These are phyloP conservation scores for Mrakia blollopis DNA, from an alignment of 768 basidiomycete genomes.

Conservation along the genomic window DNA sequence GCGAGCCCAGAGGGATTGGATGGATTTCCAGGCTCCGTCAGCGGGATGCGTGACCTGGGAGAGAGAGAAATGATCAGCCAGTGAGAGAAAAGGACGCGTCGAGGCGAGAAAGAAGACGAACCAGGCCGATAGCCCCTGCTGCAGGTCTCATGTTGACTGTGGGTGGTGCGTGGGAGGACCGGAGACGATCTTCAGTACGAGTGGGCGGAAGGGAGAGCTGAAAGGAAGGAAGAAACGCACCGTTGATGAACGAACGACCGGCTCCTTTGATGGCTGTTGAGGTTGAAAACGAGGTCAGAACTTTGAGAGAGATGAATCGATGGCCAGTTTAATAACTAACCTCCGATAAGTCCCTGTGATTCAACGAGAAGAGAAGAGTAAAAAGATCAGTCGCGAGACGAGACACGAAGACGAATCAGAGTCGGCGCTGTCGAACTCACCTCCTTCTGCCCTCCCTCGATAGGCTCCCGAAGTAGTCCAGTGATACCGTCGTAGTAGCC, in stretches of 20 bases:
- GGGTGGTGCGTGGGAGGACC: background rate
- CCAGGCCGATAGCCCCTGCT: constrained; percentile 32
- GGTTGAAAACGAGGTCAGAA: background rate
- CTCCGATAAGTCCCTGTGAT: background rate
- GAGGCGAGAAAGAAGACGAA: background rate
- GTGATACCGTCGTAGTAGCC: constrained; percentile 48
- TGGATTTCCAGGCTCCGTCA: constrained; percentile 47
- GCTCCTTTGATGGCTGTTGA: constrained; percentile 43
- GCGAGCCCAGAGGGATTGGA: constrained; percentile 39
- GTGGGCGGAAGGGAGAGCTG: background rate
- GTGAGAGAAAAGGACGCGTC: background rate
- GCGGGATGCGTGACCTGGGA: constrained; percentile 41
- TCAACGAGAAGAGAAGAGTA: background rate
- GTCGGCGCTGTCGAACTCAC: constrained; percentile 21
- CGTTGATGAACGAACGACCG: constrained; percentile 43
- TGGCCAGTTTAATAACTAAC: background rate
- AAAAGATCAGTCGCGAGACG: background rate
- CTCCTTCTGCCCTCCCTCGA: constrained; percentile 47
- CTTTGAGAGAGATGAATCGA: background rate
- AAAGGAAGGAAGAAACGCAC: background rate
- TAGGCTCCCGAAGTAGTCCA: constrained; percentile 47
- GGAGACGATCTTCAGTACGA: background rate
- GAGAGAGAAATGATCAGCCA: constrained; percentile 37
- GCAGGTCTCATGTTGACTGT: constrained; percentile 43
- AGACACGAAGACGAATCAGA: no score